Evolutionary conservation across 768 basidiomycete genomes (phyloP), one percentile per base, ranked within the genome.

Genomic region (Trichaptum fuscoviolaceum): DNA sequence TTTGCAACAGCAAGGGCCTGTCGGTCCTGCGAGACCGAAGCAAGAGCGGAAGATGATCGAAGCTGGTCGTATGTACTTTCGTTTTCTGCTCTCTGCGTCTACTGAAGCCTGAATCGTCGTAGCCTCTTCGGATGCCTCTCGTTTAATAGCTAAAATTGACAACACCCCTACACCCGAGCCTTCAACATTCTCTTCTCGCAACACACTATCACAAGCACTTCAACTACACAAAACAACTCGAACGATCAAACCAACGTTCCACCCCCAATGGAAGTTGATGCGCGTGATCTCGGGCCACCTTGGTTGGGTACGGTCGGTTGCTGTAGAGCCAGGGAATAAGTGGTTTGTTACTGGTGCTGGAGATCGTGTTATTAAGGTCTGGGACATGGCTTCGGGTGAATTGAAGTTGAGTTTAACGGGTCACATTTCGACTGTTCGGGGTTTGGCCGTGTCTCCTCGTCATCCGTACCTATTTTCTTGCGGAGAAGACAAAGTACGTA

Each of bases 271-370:
- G 97, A 97, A 97, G 76, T 88, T 99, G 63, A 83, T 89, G 69
- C 91, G 96, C 62, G 97, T 99, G 71, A 98, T 99, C 67, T 97
- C 95, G 0, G 97, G 97, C 0, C 96, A 99, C 78, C 77, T 99
- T 68, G 97, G 97, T 10, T 99, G 97, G 97, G 96, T 99, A 18
- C 87, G 97, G 66, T 91, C 91, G 72, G 91, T 93, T 18, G 95
- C 97, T 2, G 95, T 99, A 42, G 97, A 99, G 77, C 96, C 96
- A 10, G 97, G 95, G 10, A 99, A 99, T 80, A 79, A 96, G 74
- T 99, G 97, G 97, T 99, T 99, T 70, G 97, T 93, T 1, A 95
- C 95, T 0, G 97, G 97, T 67, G 97, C 97, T 0, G 97, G 97
- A 2, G 97, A 99, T 77, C 87, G 97, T 25, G 96, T 99, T 35